Percentiles rank a stretch among this genome's conserved stretches.
Evolutionary conservation across 2,329 filamentous ascomycete species (phyloP).

Genomic region (Fusarium sp.): DNA sequence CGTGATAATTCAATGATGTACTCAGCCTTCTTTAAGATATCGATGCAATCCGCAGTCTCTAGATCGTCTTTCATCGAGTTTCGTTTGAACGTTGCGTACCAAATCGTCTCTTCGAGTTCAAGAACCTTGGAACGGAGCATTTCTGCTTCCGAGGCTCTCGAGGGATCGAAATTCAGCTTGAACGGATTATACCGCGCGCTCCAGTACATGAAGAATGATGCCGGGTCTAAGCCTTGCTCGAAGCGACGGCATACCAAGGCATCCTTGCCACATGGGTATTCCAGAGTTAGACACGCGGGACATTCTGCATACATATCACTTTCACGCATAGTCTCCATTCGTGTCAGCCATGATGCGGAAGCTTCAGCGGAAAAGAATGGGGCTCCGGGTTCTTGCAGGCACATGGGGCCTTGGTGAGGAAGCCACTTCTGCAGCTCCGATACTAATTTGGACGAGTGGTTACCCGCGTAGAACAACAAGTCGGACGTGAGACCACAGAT

Average conservation of each 20-base stretch:
- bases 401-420: background rate
- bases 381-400: background rate
- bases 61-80: background rate
- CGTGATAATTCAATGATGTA: background rate
- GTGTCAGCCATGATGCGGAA: background rate
- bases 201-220: slow-evolving; percentile 10
- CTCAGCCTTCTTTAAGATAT: slow-evolving; percentile 3
- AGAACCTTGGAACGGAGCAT: background rate
- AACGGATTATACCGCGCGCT: slow-evolving; percentile 1
- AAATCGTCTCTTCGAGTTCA: slow-evolving; percentile 6
- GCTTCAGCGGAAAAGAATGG: slow-evolving; percentile 15
- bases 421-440: background rate
- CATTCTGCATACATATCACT: background rate
- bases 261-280: background rate
- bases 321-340: background rate
- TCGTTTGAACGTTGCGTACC: slow-evolving; percentile 3
- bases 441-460: slow-evolving; percentile 7
- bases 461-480: slow-evolving; percentile 6
- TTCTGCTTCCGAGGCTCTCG: slow-evolving; percentile 1
- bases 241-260: background rate
- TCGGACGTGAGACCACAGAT: slow-evolving; percentile 10
- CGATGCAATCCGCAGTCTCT: background rate
- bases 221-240: background rate
- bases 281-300: background rate
- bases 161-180: background rate